Evolutionary conservation across 805 yeast genomes (phyloP).

Genomic region (Nakazawaea ernobii): DNA sequence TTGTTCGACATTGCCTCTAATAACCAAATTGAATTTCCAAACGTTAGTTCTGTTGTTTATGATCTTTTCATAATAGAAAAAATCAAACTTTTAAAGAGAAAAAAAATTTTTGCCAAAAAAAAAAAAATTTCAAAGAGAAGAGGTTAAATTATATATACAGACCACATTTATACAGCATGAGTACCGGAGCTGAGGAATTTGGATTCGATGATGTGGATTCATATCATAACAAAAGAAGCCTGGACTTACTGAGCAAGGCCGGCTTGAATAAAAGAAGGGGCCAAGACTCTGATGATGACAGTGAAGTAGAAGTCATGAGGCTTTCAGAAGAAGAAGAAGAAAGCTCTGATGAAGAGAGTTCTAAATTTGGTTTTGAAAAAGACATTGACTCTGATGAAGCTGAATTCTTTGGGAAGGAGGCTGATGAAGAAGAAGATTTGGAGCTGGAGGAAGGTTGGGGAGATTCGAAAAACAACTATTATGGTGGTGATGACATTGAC

Average conservation of each 20-base stretch:
- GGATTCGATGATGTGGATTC: constrained; percentile 66
- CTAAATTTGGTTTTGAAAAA: constrained; percentile 27
- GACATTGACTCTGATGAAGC: constrained; percentile 45
- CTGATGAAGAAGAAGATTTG: constrained; percentile 22
- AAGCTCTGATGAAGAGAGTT: constrained; percentile 31
- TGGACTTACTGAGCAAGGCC: constrained; percentile 50
- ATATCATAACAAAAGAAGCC: constrained; percentile 56
- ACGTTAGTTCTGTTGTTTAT: background rate
- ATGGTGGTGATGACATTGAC: constrained; percentile 63
- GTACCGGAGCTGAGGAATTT: constrained; percentile 20
- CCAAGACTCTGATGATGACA: constrained; percentile 32
- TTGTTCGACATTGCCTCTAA: constrained; percentile 6
- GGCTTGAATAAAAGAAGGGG: constrained; percentile 33
- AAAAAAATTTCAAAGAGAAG: constrained; percentile 11
- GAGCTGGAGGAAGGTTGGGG: constrained; percentile 33
- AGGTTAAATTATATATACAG: background rate
- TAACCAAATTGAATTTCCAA: background rate
- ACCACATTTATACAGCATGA: constrained; percentile 12
- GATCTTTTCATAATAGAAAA: background rate
- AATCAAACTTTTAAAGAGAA: background rate
- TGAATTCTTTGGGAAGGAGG: constrained; percentile 31
- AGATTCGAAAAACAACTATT: constrained; percentile 44
- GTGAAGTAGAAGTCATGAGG: constrained; percentile 54
- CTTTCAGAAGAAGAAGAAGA: constrained; percentile 30
- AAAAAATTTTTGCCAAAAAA: constrained; percentile 10